Percentiles rank a stretch among this genome's conserved stretches.
phyloP scores from a whole-genome alignment of 805 yeast species.

The Blastobotrys peoriensis region DNA sequence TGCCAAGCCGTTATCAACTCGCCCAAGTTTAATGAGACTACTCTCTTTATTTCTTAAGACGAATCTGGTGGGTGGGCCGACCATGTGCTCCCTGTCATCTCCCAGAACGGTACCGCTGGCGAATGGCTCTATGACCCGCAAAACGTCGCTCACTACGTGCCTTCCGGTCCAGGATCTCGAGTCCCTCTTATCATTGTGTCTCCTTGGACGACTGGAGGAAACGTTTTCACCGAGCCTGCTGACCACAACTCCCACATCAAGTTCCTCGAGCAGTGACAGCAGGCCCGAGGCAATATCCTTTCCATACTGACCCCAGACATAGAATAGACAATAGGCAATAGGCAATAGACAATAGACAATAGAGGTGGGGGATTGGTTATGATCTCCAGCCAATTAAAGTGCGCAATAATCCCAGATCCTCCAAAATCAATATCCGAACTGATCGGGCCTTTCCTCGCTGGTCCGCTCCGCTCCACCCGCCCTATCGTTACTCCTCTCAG shows the following conservation, averaged over 20 bases:
- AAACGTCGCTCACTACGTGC: slow-evolving; percentile 13
- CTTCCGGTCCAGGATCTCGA: slow-evolving; percentile 23
- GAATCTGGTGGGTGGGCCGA: slow-evolving; percentile 28
- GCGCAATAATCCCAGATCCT: too few species aligned
- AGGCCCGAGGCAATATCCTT: too few species aligned
- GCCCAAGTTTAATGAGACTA: slow-evolving; percentile 20
- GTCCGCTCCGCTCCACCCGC: too few species aligned
- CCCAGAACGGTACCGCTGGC: slow-evolving; percentile 23
- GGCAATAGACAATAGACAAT: too few species aligned
- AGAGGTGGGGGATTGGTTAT: too few species aligned
- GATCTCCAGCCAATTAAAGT: too few species aligned
- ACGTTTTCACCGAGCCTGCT: slow-evolving; percentile 22
- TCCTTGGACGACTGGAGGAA: slow-evolving; percentile 26
- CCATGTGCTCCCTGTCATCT: slow-evolving; percentile 23
- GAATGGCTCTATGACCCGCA: slow-evolving; percentile 23
- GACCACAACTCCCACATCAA: slow-evolving; percentile 24
- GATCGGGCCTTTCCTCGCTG: too few species aligned
- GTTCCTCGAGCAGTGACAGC: slow-evolving; percentile 23
- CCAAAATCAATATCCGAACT: too few species aligned
- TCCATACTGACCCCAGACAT: too few species aligned
- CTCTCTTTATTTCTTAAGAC: slow-evolving; percentile 21
- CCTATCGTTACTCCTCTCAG: too few species aligned
- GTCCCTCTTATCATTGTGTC: slow-evolving; percentile 21
- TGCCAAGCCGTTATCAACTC: slow-evolving; percentile 19
- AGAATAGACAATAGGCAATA: too few species aligned